Evolutionary conservation across 2,329 filamentous ascomycete species (phyloP).

Genomic region (Pseudogymnoascus destructans): DNA sequence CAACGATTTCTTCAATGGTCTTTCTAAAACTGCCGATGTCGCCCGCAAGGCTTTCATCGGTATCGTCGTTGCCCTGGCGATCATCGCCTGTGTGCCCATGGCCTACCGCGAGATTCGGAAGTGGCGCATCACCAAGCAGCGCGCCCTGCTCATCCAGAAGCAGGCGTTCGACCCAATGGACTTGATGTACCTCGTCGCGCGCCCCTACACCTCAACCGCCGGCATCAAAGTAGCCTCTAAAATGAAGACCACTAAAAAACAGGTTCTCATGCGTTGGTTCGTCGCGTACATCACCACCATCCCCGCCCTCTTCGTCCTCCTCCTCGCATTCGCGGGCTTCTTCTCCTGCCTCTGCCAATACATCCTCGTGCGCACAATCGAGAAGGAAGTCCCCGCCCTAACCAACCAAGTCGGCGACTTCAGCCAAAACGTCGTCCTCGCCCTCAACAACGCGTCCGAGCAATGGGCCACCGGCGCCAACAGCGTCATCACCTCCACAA

Average conservation of each 20-base stretch:
- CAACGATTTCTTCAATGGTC: conserved; percentile 65
- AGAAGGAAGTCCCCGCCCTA: conserved; percentile 51
- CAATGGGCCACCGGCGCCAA: conserved; percentile 54
- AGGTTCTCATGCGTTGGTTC: conserved; percentile 52
- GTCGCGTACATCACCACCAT: conserved; percentile 56
- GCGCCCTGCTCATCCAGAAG: conserved; percentile 50
- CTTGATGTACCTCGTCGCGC: conserved; percentile 73
- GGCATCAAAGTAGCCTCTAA: conserved; percentile 58
- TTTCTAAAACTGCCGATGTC: conserved; percentile 52
- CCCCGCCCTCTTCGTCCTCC: conserved; percentile 55
- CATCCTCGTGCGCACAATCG: conserved; percentile 46
- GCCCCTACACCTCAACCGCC: conserved; percentile 58
- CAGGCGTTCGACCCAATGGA: conserved; percentile 70
- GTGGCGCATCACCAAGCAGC: conserved; percentile 60
- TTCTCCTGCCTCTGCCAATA: conserved; percentile 56
- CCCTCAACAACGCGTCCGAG: conserved; percentile 50
- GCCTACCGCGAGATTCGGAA: conserved; percentile 66
- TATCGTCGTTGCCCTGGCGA: conserved; percentile 57
- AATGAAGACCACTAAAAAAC: conserved; percentile 47
- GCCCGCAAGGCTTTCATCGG: conserved; percentile 65
- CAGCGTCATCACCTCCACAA: conserved; percentile 43
- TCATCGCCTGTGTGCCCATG: conserved; percentile 66
- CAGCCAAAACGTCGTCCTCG: conserved; percentile 47
- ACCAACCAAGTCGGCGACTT: conserved; percentile 52
- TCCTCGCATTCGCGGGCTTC: conserved; percentile 52